Evolutionary conservation across 2,329 filamentous ascomycete species (phyloP).

Genomic region (Stromatinia cepivora): DNA sequence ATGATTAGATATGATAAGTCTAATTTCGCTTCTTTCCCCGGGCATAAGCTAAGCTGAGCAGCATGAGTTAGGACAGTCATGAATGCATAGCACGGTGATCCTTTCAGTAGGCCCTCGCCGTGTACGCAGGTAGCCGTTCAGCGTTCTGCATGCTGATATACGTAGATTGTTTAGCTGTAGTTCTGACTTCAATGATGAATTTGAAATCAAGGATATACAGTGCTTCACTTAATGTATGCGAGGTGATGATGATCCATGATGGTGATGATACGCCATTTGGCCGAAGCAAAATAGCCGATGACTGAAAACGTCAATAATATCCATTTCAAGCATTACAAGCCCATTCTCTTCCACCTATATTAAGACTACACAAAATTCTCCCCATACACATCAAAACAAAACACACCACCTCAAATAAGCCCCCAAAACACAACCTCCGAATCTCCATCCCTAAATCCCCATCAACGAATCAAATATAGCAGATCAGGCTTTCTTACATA

Average conservation of each 20-base stretch:
- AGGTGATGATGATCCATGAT: not conserved
- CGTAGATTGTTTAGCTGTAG: not conserved
- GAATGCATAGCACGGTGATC: not conserved
- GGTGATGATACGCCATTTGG: not conserved
- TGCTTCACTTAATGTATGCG: not conserved
- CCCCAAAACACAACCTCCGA: no score
- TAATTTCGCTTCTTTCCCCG: not conserved
- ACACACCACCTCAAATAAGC: not conserved
- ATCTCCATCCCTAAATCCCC: no score
- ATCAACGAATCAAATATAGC: not conserved
- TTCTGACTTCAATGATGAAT: not conserved
- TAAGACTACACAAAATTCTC: not conserved
- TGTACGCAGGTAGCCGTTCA: not conserved
- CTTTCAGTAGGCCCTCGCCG: not conserved
- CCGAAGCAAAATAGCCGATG: not conserved
- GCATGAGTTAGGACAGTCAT: not conserved
- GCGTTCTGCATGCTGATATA: not conserved
- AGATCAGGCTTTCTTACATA: not conserved
- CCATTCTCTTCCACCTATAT: no score
- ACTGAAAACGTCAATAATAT: not conserved
- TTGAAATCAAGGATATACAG: not conserved
- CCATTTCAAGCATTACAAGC: no score
- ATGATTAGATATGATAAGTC: slow-evolving; percentile 2
- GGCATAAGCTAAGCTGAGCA: not conserved
- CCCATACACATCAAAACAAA: not conserved